Base-by-base conservation (phyloP, 2,329 filamentous ascomycete genomes). In the Ceratocystis smalleyi region DNA sequence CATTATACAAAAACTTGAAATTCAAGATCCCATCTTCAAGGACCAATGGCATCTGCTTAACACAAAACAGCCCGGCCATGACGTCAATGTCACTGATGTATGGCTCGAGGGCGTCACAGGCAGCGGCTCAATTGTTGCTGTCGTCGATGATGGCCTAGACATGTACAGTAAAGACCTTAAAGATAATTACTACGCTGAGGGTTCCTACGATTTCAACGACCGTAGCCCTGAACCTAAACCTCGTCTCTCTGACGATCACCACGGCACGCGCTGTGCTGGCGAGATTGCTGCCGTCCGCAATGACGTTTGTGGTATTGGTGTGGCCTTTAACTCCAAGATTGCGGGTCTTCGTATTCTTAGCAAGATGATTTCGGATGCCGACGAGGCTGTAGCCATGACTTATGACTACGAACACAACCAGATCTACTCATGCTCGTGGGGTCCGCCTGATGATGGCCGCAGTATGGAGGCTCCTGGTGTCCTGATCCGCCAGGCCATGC, bases 361-460 rank as follows among this genome's bases (percentile, higher is more conserved):
- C 65, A 92, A 91, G 71, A 78, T 89, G 60, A 96, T 99, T 68
- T 87, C 86, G 61, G 94, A 99, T 72, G 86, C 88, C 32, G 94
- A 99, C 71, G 94, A 99, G 75, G 91, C 94, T 27, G 79, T 87
- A 35, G 89, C 94, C 24, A 85, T 99, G 79, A 96, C 95, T 74
- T 97, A 92, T 76, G 88, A 87, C 67, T 94, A 84, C 71, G 85
- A 96, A 70, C 79, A 92, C 67, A 99, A 96, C 72, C 84, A 96
- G 67, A 97, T 99, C 66, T 99, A 96, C 76, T 99, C 94, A 0
- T 99, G 94, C 77, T 99, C 94, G 0, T 99, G 94, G 94, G 94
- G 94, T 0, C 94, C 94, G 7, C 89, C 91, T 0, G 94, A 99
- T 71, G 91, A 97, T 72, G 94, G 94, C 57, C 80, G 81, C 67